Evolutionary conservation across 108 stramenopile species (phyloP), one percentile per base, ranked within the genome.

Genomic region (Epipyxis sp.): DNA sequence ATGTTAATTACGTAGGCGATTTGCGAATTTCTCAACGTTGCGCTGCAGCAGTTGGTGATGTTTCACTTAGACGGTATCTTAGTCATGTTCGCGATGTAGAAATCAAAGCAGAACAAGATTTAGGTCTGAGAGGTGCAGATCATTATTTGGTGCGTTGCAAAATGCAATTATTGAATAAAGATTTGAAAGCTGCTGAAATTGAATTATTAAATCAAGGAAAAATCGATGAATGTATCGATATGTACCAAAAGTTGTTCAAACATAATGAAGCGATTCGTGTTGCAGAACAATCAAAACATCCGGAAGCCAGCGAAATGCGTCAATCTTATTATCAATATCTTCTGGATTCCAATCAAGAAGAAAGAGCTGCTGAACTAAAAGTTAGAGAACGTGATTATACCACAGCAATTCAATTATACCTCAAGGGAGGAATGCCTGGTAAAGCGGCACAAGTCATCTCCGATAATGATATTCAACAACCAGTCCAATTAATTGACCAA

Each of bases 181-280:
- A 87, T 34, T 37, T 85, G 0, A 44, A 32, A 34, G 85, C 59
- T 1, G 89, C 89, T 27, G 89, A 90, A 69, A 83, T 62, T 61
- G 67, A 86, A 1, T 65, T 87, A 16, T 50, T 90, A 37, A 85
- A 84, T 0, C 87, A 87, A 69, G 87, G 87, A 30, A 84, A 86
- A 67, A 43, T 82, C 20, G 85, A 86, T 61, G 89, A 90, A 58
- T 87, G 86, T 30, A 85, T 90, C 44, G 57, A 61, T 0, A 88
- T 90, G 89, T 87, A 87, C 78, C 84, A 88, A 61, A 77, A 79
- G 30, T 44, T 90, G 39, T 86, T 80, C 6, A 74, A 77, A 59
- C 88, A 76, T 74, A 86, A 87, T 50, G 87, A 87, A 42, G 89
- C 89, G 37, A 72, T 90, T 34, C 58, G 78, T 1, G 80, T 90